Base-by-base conservation (phyloP, 2,329 filamentous ascomycete species). In the Fusarium haematococcum region DNA sequence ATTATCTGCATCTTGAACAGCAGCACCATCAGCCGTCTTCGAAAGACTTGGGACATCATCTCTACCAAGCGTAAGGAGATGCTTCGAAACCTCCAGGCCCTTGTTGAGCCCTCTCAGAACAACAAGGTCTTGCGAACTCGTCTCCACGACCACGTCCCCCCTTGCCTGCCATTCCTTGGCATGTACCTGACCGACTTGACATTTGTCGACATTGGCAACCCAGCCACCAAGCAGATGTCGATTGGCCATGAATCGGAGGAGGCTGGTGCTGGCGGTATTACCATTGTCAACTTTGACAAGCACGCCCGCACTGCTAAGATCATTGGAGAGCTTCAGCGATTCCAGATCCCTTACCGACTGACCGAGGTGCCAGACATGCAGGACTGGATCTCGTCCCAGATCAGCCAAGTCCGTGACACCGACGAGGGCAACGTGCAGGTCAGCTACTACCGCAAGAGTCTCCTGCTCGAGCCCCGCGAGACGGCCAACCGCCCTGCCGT, bases 281-380 rank as follows among this genome's bases (percentile, higher is more conserved):
- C 91, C 0, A 94, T 98, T 35, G 95, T 99, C 87, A 99, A 99
- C 84, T 98, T 98, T 79, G 96, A 98, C 87, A 98, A 98, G 85
- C 95, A 98, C 81, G 93, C 92, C 78, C 94, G 95, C 77, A 98
- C 95, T 4, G 95, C 96, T 54, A 97, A 95, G 84, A 97, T 98
- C 80, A 97, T 99, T 78, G 94, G 94, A 73, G 96, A 98, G 78
- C 89, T 99, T 9, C 97, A 99, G 82, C 92, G 95, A 20, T 98
- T 98, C 86, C 97, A 99, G 83, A 94, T 98, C 23, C 95, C 95
- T 0, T 98, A 98, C 82, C 90, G 93, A 8, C 89, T 99, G 20
- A 89, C 89, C 2, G 93, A 97, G 79, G 87, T 98, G 5, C 91
- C 94, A 0, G 96, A 98, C 78, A 89, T 99, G 81, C 96, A 98